phyloP scores from a whole-genome alignment of 2,329 filamentous ascomycete genomes.

The Calonectria fujianensis region DNA sequence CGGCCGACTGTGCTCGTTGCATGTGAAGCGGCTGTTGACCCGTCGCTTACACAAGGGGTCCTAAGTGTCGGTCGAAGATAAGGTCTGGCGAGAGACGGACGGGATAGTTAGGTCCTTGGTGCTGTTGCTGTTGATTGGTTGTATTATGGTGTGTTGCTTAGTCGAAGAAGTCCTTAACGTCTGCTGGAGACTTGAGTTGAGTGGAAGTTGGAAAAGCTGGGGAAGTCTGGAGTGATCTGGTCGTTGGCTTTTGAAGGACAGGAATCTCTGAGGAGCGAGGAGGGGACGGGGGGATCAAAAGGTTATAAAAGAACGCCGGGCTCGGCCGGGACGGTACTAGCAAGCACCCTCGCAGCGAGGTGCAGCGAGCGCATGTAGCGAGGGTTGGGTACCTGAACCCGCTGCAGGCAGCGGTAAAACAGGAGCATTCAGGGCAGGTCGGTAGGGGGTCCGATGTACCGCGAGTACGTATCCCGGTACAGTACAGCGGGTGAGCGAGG shows the following conservation, averaged over 20 bases:
- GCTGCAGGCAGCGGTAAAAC: slow-evolving; percentile 54
- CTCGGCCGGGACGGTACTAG: slow-evolving; percentile 58
- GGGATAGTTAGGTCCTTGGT: slow-evolving; percentile 31
- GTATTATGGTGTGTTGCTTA: slow-evolving; percentile 12
- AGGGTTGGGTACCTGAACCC: slow-evolving; percentile 50
- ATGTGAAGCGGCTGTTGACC: slow-evolving; percentile 73
- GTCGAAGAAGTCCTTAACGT: slow-evolving; percentile 30
- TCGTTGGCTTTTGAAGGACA: slow-evolving; percentile 50
- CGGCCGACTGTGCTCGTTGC: slow-evolving; percentile 83
- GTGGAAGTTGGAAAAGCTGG: slow-evolving; percentile 42
- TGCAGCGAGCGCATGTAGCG: slow-evolving; percentile 50
- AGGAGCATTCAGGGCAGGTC: slow-evolving; percentile 50
- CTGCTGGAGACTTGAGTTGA: slow-evolving; percentile 24
- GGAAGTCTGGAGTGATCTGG: slow-evolving; percentile 52
- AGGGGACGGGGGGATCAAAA: slow-evolving; percentile 56
- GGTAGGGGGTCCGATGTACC: slow-evolving; percentile 46
- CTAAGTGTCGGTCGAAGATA: slow-evolving; percentile 43
- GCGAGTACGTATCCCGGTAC: slow-evolving; percentile 44
- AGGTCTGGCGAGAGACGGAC: slow-evolving; percentile 33
- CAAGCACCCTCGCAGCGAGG: slow-evolving; percentile 46
- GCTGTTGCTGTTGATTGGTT: slow-evolving; percentile 1
- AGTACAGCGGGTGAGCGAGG: slow-evolving; percentile 39
- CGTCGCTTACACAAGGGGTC: slow-evolving; percentile 43
- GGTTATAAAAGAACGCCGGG: slow-evolving; percentile 59
- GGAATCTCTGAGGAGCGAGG: slow-evolving; percentile 52